Base-by-base conservation (phyloP, 2,329 filamentous ascomycete species). In the Penicillium aurantiogriseum region DNA sequence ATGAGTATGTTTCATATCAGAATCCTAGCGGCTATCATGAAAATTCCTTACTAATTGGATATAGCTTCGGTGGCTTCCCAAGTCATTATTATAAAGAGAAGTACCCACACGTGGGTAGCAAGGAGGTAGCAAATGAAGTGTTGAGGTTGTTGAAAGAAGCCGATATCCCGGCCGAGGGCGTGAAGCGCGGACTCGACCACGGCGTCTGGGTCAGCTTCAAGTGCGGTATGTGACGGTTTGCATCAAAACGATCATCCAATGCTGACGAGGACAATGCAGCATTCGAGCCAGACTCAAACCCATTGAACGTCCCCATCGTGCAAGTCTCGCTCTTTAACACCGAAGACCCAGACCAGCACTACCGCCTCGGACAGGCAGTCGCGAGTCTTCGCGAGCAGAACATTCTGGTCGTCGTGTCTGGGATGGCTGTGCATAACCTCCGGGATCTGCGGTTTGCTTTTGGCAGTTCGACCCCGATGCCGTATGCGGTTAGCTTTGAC, bases 351-450 rank as follows among this genome's bases (percentile, higher is more conserved):
- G 79, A 83, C 58, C 80, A 83, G 67, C 89, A 92, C 69, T 88
- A 87, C 72, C 79, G 78, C 3, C 81, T 92, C 2, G 89, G 89
- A 1, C 79, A 83, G 56, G 88, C 88, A 2, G 78, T 92, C 2
- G 76, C 84, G 9, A 73, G 80, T n/a, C 80, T 92, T 1, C 83
- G 89, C 17, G 85, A 89, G 17, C 82, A 89, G 53, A 84, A 84
- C 19, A 80, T 91, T 51, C 79, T 88, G 48, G 85, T 92, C 58
- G 83, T 92, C 45, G 84, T 83, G 25, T 88, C 87, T 0, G 89
- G 89, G 11, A 91, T 91, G 88, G 87, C 88, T 0, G 88, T 89
- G 23, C 88, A 90, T 65, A 90, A 90, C 63, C 76, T 89, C 36
- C 79, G 83, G 1, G 84, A 89, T 61, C 50, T 84, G 64, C 75